Evolutionary conservation across 257 asterid species (phyloP), one percentile per base, ranked within the genome.

Genomic region (Solanum gandarillasii): DNA sequence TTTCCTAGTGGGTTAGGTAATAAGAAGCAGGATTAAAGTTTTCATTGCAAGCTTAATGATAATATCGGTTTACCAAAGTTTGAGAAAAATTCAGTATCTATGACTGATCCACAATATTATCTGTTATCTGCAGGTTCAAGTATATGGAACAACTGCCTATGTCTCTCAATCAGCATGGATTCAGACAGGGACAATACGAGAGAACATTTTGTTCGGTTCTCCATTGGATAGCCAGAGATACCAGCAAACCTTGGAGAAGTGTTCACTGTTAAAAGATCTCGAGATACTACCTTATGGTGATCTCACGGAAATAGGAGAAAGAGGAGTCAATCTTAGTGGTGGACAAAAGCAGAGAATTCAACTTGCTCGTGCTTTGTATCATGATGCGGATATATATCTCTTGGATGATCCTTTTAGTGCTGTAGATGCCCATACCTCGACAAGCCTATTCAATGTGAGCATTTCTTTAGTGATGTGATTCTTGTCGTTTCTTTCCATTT

Each of bases 391-490:
- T 67, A 92, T 96, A 62, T 96, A 94, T 88, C 88, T 95, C 72
- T 95, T 95, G 82, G 99, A 96, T 87, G 99, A 95, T 90, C 99
- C 98, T 7, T 96, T 95, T 71, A 96, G 98, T 90, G 98, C 97
- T 71, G 98, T 96, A 36, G 98, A 95, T 95, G 98, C 98, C 75
- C 98, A 96, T 89, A 96, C 98, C 5, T 98, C 98, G 89, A 90
- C 91, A 79, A 98, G 95, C 91, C 94, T 96, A 86, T 96, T 96
- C 90, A 94, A 94, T 52, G 99, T 95, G 91, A 93, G 92, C 85
- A 82, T 85, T 46, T 85, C 43, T 62, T 39, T 23, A 39, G 11
- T 6, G 25, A 31, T 25, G 58, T 16, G 55, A 84, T 85, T 67
- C 39, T 85, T 39, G 29, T 67, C 82, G 31, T 85, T 60, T 23